Evolutionary conservation across 257 asterid genomes (phyloP).

Genomic region (Nemophila menziesii): DNA sequence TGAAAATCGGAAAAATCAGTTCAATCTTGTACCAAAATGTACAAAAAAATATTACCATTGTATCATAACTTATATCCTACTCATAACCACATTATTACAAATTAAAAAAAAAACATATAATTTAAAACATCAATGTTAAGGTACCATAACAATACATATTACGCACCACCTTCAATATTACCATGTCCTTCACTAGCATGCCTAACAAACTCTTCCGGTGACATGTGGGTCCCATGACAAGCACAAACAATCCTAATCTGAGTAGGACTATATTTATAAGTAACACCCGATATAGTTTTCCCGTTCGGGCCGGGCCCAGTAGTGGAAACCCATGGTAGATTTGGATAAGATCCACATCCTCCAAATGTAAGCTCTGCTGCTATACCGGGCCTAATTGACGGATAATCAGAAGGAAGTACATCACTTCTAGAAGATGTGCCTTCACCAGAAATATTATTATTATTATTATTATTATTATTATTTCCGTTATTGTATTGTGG

Average conservation of each 20-base stretch:
- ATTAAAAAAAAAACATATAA: no score
- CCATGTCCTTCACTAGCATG: slow-evolving; percentile 62
- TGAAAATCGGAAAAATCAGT: no score
- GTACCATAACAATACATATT: no score
- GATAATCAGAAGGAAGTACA: slow-evolving; percentile 47
- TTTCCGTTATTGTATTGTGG: slow-evolving; percentile 42
- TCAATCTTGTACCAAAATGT: no score
- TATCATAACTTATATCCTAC: no score
- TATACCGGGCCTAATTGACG: slow-evolving; percentile 77
- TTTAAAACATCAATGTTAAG: no score
- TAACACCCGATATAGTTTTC: slow-evolving; percentile 85
- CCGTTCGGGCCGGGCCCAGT: slow-evolving; percentile 73
- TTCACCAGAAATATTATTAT: slow-evolving; percentile 48
- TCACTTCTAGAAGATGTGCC: slow-evolving; percentile 49
- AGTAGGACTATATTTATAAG: slow-evolving; percentile 70
- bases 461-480: no score
- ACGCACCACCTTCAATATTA: no score
- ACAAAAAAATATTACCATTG: no score
- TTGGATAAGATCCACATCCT: slow-evolving; percentile 75
- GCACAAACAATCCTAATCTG: slow-evolving; percentile 87
- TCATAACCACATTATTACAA: no score
- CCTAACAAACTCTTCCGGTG: slow-evolving; percentile 72
- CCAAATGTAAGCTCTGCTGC: slow-evolving; percentile 83
- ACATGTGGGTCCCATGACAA: slow-evolving; percentile 90
- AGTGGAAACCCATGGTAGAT: slow-evolving; percentile 93